Base-by-base conservation (phyloP, 2,329 filamentous ascomycete species). In the Rhynchosporium secalis region DNA sequence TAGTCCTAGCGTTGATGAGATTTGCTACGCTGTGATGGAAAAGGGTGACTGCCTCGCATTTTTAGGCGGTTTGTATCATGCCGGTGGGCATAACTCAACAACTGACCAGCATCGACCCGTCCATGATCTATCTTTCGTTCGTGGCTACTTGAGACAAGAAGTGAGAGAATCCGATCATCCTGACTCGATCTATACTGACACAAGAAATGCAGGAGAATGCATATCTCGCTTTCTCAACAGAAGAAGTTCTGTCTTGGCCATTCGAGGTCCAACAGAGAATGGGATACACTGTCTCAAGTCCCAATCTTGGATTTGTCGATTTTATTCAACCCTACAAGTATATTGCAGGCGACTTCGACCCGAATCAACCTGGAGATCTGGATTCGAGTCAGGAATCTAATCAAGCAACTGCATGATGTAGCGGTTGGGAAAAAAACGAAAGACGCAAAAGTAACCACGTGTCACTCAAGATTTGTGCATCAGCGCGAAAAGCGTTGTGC, bases 241-340 rank as follows among this genome's bases (percentile, higher is more conserved):
- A 70, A 38, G 65, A 70, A 26, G 68, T 70, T 9, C 20, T 65
- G 4, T 65, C 63, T 3, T 70, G 68, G 68, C 54, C 56, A 47
- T 54, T 61, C 13, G 65, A 68, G 33, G 68, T 66, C 6, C 66
- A 69, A 56, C 62, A 57, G 41, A 62, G 62, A 28, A 64, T 68
- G 64, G 68, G 68, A n/a, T 70, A 63, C 40, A 65, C 56, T 8
- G 45, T 68, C 7, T 70, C 68, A 5, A 69, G 66, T 64, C 68
- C 68, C 2, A 70, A 97, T 73, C 75, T 98, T 13, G 86, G 96
- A 13, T 97, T 95, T 73, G 85, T 96, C 61, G 92, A 96, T 72
- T 97, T 96, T 73, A 86, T 97, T 40, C 83, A 93, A 76, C 86
- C 86, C 9, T 95, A 69, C 45, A 61, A 63, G 63, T 77, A 51